phyloP scores from a whole-genome alignment of 371 early-diverging fungal species.

The Mortierella polycephala region DNA sequence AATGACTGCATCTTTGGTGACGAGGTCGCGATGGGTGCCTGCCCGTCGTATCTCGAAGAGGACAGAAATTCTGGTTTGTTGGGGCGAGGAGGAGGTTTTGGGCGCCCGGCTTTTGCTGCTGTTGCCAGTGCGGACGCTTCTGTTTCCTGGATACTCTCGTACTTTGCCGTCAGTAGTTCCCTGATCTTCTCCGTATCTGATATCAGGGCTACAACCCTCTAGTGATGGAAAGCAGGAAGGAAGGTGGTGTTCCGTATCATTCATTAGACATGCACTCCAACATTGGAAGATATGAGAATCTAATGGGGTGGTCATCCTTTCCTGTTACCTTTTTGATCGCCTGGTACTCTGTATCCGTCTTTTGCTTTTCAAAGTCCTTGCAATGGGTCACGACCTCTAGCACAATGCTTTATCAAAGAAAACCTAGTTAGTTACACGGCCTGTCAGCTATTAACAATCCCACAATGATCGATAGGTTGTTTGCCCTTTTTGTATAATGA shows the following conservation, averaged over 20 bases:
- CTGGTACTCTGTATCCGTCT: conserved; percentile 56
- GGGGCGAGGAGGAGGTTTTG: conserved; percentile 48
- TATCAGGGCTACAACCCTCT: conserved; percentile 49
- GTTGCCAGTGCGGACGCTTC: conserved; percentile 33
- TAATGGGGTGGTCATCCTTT: background rate
- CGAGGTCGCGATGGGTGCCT: conserved; percentile 8
- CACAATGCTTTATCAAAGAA: conserved; percentile 60
- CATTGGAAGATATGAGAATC: background rate
- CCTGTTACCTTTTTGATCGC: conserved; percentile 58
- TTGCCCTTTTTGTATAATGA: background rate
- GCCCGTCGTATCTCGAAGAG: conserved; percentile 19
- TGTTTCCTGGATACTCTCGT: conserved; percentile 33
- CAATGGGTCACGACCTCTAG: conserved; percentile 63
- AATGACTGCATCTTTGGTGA: conserved; percentile 6
- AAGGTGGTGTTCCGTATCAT: background rate
- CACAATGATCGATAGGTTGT: background rate
- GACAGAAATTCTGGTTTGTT: conserved; percentile 44
- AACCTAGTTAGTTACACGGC: background rate
- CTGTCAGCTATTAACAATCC: background rate
- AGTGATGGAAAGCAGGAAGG: conserved; percentile 16
- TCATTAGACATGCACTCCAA: background rate
- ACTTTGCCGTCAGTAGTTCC: conserved; percentile 32
- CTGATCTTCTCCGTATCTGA: conserved; percentile 42
- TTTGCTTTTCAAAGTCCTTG: conserved; percentile 56
- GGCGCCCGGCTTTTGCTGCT: conserved; percentile 37